Evolutionary conservation across 2,329 filamentous ascomycete genomes (phyloP).

Genomic region (Pseudohalonectria lignicola): DNA sequence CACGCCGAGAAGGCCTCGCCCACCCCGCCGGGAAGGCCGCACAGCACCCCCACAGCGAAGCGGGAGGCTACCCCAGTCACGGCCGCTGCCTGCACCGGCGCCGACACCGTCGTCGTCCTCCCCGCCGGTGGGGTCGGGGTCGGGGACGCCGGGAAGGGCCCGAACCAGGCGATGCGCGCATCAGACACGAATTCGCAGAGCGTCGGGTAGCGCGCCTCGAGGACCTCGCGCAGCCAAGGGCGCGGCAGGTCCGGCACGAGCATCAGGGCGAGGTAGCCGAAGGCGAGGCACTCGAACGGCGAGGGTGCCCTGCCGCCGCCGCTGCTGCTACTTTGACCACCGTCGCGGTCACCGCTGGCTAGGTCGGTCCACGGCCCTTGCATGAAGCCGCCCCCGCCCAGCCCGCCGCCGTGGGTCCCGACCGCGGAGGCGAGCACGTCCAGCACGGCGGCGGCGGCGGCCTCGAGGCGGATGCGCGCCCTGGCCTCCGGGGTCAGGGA

Average conservation of each 20-base stretch:
- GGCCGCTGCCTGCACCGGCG: no score
- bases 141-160: background rate
- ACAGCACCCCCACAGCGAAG: background rate
- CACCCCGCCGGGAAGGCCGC: background rate
- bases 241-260: slow-evolving; percentile 26
- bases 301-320: slow-evolving; percentile 30
- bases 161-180: slow-evolving; percentile 6
- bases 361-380: slow-evolving; percentile 13
- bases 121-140: no score
- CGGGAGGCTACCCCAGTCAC: slow-evolving; percentile 2
- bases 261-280: slow-evolving; percentile 72
- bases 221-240: slow-evolving; percentile 18
- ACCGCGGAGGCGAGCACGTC: slow-evolving; percentile 41
- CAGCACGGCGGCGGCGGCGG: slow-evolving; percentile 60
- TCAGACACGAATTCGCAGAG: slow-evolving; percentile 9
- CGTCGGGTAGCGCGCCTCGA: slow-evolving; percentile 5
- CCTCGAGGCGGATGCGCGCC: slow-evolving; percentile 61
- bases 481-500: slow-evolving; percentile 60
- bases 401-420: background rate
- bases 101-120: no score
- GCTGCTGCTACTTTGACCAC: slow-evolving; percentile 26
- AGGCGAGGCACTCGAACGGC: slow-evolving; percentile 66
- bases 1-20: slow-evolving; percentile 1
- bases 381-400: background rate
- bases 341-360: no score